Conservation (phyloP, 257 asterid genomes). For the Echium plantagineum region DNA sequence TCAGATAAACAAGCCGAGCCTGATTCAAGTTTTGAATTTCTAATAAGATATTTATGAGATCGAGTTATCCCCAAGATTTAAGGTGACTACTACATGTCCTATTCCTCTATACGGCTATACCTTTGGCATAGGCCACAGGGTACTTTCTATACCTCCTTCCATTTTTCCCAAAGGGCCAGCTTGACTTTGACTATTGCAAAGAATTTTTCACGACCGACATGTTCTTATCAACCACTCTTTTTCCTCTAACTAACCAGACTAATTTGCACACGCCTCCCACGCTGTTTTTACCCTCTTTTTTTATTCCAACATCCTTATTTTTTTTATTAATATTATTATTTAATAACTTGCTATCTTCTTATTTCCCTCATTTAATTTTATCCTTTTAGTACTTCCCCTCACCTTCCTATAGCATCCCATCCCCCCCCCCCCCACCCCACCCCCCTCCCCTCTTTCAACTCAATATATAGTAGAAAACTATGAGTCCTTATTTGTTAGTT, state of each 20-base stretch:
- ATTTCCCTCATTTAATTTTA: background rate
- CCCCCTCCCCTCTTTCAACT: too few species aligned
- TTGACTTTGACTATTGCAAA: constrained; percentile 30
- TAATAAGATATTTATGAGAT: too few species aligned
- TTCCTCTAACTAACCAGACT: background rate
- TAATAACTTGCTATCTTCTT: too few species aligned
- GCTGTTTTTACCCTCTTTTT: background rate
- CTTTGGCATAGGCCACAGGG: too few species aligned
- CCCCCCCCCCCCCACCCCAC: too few species aligned
- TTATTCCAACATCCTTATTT: background rate
- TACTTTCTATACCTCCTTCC: background rate
- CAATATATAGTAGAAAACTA: background rate
- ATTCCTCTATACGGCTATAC: too few species aligned
- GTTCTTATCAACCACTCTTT: constrained; percentile 4
- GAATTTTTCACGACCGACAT: constrained; percentile 26
- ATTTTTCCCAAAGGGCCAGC: constrained; percentile 16
- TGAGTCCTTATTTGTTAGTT: background rate
- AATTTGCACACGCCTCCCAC: background rate
- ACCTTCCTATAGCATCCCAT: background rate
- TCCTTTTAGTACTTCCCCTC: background rate
- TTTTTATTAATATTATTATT: background rate
- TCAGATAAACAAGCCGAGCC: too few species aligned
- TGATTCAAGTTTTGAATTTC: too few species aligned
- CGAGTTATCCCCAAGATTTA: too few species aligned
- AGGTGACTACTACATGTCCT: too few species aligned